Base-by-base conservation (phyloP, 768 basidiomycete genomes). In the Collybiopsis luxurians region DNA sequence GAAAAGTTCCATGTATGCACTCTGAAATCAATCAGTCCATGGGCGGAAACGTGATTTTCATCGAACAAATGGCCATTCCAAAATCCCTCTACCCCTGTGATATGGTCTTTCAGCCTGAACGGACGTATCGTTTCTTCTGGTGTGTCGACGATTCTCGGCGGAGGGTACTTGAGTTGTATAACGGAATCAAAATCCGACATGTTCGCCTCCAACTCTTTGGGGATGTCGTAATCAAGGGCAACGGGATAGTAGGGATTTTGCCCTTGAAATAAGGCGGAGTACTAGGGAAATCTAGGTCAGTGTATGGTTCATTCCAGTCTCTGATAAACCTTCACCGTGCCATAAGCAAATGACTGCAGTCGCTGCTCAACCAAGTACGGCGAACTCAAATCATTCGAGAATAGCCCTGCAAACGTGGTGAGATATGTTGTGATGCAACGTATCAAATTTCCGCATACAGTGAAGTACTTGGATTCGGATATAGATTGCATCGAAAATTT, bases 71-170 rank as follows among this genome's bases (percentile, higher is more conserved):
- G 23, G 13, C 53, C 53, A 13, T 38, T 43, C 53, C 53, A 54
- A 26, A 43, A 40, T 27, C 53, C 53, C 27, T 54, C 39, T 2
- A 54, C 26, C 3, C 53, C 53, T 27, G 53, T 42, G 26, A 54
- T 30, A 19, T 26, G 43, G 10, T 36, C 27, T 17, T 43, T n/a
- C 19, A 54, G 10, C 17, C 24, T 44, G 11, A 40, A 28, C 1
- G 39, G 27, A 30, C 23, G 28, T n/a, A 39, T 19, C 4, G 24
- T 3, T 12, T 17, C n/a, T 12, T 54, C 24, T 31, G 28, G 15
- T 26, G 38, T 9, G 23, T 54, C 34, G 15, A 54, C n/a, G 9
- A 54, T 54, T 12, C n/a, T 6, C 21, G 39, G 53, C 13, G 50
- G 21, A 26, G 31, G 50, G 38, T 51, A 36, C 21, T 38, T 51